These are phyloP conservation scores for Aspergillus tamarii DNA, from an alignment of 2,329 filamentous ascomycete species.

Conservation along the genomic window DNA sequence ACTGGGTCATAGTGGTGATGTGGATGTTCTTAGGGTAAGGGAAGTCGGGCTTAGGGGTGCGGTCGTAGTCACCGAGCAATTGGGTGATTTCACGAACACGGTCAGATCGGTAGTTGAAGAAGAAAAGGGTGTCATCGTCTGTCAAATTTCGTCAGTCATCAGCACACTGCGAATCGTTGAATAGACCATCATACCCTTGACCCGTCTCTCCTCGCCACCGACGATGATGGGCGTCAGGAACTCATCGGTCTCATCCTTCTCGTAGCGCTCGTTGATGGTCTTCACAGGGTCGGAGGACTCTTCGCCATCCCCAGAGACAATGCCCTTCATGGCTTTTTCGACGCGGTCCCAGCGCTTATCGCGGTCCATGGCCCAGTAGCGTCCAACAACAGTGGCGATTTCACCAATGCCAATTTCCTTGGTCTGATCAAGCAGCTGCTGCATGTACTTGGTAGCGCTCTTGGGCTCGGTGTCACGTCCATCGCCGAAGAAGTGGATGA, in stretches of 20 bases:
- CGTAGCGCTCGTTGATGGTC: constrained; percentile 85
- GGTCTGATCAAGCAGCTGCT: constrained; percentile 77
- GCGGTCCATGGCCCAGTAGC: constrained; percentile 99
- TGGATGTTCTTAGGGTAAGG: constrained; percentile 85
- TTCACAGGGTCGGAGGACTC: constrained; percentile 80
- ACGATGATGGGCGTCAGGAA: constrained; percentile 98
- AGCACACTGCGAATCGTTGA: background rate
- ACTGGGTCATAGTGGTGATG: constrained; percentile 96
- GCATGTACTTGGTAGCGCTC: constrained; percentile 84
- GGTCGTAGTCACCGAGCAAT: constrained; percentile 87
- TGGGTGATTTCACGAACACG: constrained; percentile 96
- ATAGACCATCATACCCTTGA: constrained; percentile 66
- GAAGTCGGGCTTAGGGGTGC: constrained; percentile 88
- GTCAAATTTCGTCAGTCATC: constrained; percentile 24
- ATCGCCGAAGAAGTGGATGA: constrained; percentile 98
- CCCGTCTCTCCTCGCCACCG: constrained; percentile 79
- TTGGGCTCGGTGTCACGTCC: constrained; percentile 98
- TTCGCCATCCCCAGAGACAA: constrained; percentile 86
- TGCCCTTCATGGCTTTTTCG: constrained; percentile 83
- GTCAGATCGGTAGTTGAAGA: constrained; percentile 99
- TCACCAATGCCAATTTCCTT: constrained; percentile 85
- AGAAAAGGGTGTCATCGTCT: constrained; percentile 95
- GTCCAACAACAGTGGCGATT: constrained; percentile 88
- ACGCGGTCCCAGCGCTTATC: constrained; percentile 99
- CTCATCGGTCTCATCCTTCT: constrained; percentile 88